Conservation (phyloP, 2,329 filamentous ascomycete species). For the Colletotrichum sp. region DNA sequence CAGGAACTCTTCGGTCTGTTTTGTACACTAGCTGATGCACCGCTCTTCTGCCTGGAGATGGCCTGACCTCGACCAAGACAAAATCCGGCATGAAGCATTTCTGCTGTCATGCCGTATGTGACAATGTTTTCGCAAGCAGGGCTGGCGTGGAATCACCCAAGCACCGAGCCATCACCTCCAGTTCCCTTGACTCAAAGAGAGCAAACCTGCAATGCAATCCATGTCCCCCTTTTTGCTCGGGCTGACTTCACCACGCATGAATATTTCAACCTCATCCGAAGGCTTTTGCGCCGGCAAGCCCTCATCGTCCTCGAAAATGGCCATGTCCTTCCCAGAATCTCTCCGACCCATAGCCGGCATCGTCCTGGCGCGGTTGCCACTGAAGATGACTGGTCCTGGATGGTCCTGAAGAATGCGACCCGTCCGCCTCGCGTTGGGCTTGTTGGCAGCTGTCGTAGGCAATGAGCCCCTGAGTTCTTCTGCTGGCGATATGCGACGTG, state of each 20-base stretch:
- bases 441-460: slow-evolving; percentile 33
- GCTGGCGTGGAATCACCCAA: not conserved
- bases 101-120: not conserved
- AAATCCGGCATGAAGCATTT: not conserved
- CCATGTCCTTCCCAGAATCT: slow-evolving; percentile 35
- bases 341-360: slow-evolving; percentile 38
- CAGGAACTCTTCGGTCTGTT: not conserved
- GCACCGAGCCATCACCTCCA: slow-evolving; percentile 65
- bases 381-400: slow-evolving; percentile 34
- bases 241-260: slow-evolving; percentile 71
- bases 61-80: not conserved
- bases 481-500: slow-evolving; percentile 28
- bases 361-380: slow-evolving; percentile 42
- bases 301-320: slow-evolving; percentile 59
- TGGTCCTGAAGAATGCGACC: slow-evolving; percentile 46
- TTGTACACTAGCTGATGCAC: not conserved
- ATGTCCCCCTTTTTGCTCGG: slow-evolving; percentile 80
- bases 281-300: slow-evolving; percentile 26
- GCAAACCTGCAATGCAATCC: slow-evolving; percentile 86
- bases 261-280: slow-evolving; percentile 69
- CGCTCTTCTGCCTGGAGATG: not conserved
- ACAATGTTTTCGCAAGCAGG: not conserved
- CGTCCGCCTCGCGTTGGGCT: slow-evolving; percentile 42
- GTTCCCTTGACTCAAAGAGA: slow-evolving; percentile 90
- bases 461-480: slow-evolving; percentile 34